These are phyloP conservation scores for Geotrichum macrosporum DNA, from an alignment of 1,139 yeast species.

Conservation along the genomic window DNA sequence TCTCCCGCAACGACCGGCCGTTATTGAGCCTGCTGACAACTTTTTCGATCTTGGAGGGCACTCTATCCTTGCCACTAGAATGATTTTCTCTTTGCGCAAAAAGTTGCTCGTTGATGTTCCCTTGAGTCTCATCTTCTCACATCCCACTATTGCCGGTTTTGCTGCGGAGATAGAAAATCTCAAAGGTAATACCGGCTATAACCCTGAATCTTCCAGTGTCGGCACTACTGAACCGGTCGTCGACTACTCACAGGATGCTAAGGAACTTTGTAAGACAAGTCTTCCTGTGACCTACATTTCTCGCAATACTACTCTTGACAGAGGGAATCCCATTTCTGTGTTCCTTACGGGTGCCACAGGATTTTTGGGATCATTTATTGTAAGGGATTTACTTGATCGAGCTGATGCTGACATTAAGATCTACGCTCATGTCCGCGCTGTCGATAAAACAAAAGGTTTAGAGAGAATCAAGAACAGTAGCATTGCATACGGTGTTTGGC, in stretches of 20 bases:
- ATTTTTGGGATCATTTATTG: conserved; percentile 84
- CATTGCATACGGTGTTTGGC: conserved; percentile 81
- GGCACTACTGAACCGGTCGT: conserved; percentile 35
- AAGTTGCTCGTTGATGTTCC: conserved; percentile 76
- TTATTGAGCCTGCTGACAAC: conserved; percentile 72
- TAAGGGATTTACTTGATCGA: conserved; percentile 67
- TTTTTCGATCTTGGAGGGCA: conserved; percentile 98
- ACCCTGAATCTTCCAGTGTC: conserved; percentile 16
- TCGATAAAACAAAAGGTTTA: conserved; percentile 59
- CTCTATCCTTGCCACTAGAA: conserved; percentile 91
- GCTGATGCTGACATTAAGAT: conserved; percentile 49
- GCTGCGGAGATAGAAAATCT: conserved; percentile 65
- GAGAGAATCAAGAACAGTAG: conserved; percentile 76
- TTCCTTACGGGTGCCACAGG: conserved; percentile 97
- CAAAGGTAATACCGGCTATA: conserved; percentile 42
- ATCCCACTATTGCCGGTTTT: conserved; percentile 78
- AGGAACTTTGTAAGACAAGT: conserved; percentile 45
- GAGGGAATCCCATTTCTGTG: conserved; percentile 49
- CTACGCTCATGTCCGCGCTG: conserved; percentile 89
- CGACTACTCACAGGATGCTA: conserved; percentile 76
- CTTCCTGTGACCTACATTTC: conserved; percentile 45
- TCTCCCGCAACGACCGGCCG: conserved; percentile 78
- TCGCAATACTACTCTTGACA: conserved; percentile 37
- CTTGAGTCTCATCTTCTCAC: conserved; percentile 80
- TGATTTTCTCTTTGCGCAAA: conserved; percentile 89